Conservation (phyloP, 495 filamentous ascomycete genomes). For the Penicillium maclennaniae region DNA sequence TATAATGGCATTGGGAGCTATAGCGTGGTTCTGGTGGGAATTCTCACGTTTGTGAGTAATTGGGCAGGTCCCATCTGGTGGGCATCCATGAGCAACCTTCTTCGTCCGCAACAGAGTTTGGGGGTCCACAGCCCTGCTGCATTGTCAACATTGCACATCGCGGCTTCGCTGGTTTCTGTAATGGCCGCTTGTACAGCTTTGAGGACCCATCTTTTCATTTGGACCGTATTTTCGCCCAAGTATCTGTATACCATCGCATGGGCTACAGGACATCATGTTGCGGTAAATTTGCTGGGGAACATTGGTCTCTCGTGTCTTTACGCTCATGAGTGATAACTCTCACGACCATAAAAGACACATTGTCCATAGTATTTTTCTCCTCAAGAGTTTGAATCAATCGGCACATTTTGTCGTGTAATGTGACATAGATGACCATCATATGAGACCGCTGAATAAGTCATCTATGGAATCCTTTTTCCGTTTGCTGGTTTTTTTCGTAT, state of each 20-base stretch:
- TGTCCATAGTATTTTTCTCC: constrained; percentile 8
- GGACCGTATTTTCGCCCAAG: constrained; percentile 98
- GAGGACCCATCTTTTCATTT: constrained; percentile 91
- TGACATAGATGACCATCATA: constrained; percentile 24
- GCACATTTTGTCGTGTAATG: background rate
- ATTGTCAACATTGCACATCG: constrained; percentile 62
- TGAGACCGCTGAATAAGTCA: constrained; percentile 55
- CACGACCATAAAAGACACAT: constrained; percentile 23
- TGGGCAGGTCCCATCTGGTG: constrained; percentile 93
- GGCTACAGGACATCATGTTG: constrained; percentile 75
- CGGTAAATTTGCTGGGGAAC: constrained; percentile 52
- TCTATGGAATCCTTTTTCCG: constrained; percentile 58
- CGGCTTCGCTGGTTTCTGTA: constrained; percentile 59
- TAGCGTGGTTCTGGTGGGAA: constrained; percentile 62
- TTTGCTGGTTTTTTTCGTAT: constrained; percentile 37
- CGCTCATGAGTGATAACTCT: constrained; percentile 2
- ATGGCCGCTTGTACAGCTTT: constrained; percentile 85
- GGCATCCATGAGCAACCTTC: constrained; percentile 55
- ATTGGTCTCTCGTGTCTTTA: constrained; percentile 52
- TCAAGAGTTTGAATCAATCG: constrained; percentile 1
- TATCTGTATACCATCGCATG: constrained; percentile 90
- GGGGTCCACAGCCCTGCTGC: constrained; percentile 45
- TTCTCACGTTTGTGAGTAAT: constrained; percentile 81
- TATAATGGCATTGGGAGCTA: constrained; percentile 79
- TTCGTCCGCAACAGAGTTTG: constrained; percentile 39